Evolutionary conservation across 768 basidiomycete species (phyloP), one percentile per base, ranked within the genome.

Genomic region (Suillus placidus): DNA sequence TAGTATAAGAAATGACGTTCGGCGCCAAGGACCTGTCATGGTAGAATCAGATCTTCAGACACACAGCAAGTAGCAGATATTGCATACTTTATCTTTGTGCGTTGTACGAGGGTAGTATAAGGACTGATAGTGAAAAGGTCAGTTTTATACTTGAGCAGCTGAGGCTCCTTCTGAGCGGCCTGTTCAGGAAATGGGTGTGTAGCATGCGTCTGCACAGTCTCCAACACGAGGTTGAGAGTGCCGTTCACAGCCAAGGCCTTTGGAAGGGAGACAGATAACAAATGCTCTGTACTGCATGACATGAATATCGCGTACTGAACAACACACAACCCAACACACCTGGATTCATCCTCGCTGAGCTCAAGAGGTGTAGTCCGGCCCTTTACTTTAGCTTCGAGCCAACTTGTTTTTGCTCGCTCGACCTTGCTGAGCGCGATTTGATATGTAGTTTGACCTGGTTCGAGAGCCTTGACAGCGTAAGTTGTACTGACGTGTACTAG

Each of bases 401-500:
- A 93, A 74, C 89, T 93, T 23, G 91, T 91, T 70, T 81, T 84
- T 67, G 82, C 76, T 65, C 82, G 85, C 69, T 95, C 92, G 34
- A 82, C 80, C 69, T 83, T 81, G 12, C 85, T 82, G 35, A 94
- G 80, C 18, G 89, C 86, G 69, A 94, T 76, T 58, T 88, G 87
- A 73, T 95, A 95, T 55, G 83, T 80, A 38, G 82, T 82, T 23
- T 88, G 83, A 40, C 80, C 84, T 66, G 85, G 80, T 68, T 86
- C 83, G 52, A 91, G 83, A 43, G 92, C 86, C 73, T 87, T 92
- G 74, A 94, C 86, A 23, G 91, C 88, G 78, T 91, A 97, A 57
- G 94, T 92, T 55, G 95, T 97, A 62, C 88, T 92, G 82, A 95
- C 87, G 80, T 91, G 89, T 64, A 94, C 91, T 30, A 94, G 84